Percentiles rank a stretch among this genome's conserved stretches.
Evolutionary conservation across 2,329 filamentous ascomycete genomes (phyloP).

Genomic region (Venturia effusa): DNA sequence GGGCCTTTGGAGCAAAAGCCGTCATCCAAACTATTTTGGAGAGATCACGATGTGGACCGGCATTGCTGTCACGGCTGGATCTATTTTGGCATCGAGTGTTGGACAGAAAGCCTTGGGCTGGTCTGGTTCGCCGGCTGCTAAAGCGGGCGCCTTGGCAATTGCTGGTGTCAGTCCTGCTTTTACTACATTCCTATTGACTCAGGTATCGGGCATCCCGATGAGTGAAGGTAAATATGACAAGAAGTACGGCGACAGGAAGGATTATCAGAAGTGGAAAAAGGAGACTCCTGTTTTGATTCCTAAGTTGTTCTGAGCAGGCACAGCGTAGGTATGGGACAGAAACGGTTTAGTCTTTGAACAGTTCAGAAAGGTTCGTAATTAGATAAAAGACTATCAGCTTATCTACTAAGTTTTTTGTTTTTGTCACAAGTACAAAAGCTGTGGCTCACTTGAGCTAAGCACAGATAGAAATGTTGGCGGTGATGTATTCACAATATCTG

Average conservation of each 20-base stretch:
- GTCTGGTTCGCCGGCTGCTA: constrained; percentile 31
- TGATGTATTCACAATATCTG: too few species aligned
- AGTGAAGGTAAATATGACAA: constrained; percentile 61
- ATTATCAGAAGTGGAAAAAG: constrained; percentile 58
- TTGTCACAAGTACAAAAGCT: too few species aligned
- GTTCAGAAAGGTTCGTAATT: too few species aligned
- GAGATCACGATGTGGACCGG: constrained; percentile 60
- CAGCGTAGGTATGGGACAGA: neutral
- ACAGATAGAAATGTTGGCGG: too few species aligned
- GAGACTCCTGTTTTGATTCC: constrained; percentile 55
- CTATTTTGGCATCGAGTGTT: constrained; percentile 43
- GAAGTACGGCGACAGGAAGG: constrained; percentile 49
- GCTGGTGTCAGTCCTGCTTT: constrained; percentile 53
- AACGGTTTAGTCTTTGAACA: too few species aligned
- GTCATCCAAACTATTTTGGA: constrained; percentile 65
- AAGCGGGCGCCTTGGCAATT: constrained; percentile 36
- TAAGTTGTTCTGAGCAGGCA: constrained; percentile 35
- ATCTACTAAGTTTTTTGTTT: too few species aligned
- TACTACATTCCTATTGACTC: constrained; percentile 50
- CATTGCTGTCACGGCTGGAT: constrained; percentile 48
- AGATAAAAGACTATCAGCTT: too few species aligned
- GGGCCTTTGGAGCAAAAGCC: constrained; percentile 50
- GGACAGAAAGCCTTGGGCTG: constrained; percentile 49
- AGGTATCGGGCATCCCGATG: constrained; percentile 52
- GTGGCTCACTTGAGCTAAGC: too few species aligned